Base-by-base conservation (phyloP, 768 basidiomycete species). In the Kwoniella europaea region DNA sequence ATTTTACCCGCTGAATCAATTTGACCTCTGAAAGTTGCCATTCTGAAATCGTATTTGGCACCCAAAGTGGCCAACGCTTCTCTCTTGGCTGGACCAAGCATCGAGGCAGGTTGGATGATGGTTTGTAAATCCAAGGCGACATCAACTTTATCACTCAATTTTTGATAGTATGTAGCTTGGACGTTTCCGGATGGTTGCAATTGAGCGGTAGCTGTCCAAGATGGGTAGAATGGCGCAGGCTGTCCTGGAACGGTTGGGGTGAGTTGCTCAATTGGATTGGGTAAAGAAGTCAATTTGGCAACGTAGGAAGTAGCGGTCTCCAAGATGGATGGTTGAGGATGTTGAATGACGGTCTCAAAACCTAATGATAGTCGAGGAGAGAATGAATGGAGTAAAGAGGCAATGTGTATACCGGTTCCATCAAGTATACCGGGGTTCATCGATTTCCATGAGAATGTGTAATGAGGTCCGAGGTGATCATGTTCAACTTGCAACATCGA, bases 81-180 rank as follows among this genome's bases (percentile, higher is more conserved):
- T 77, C 96, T 87, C 79, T 92, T 90, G 67, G 87, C 86, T 9
- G 91, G 91, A 62, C 81, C 81, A 74, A 79, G 75, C 67, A 84
- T 75, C 7, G 72, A 73, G 20, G 90, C 88, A 41, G 91, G 91
- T 62, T 81, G 79, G 59, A 82, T 75, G 66, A 94, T 86, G 52
- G 95, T 84, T 81, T 93, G 90, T 68, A 99, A 84, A 77, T 98
- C 96, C 42, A 94, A 93, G 42, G 93, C 96, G n/a, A 95, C 94
- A 72, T 98, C 97, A 13, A 99, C 91, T 85, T 96, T 94, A 68
- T 96, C 93, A 83, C 91, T 91, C 70, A 99, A 85, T 82, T 93
- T 94, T 74, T 98, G 94, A 92, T 93, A 97, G 84, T 98, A 99
- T 10, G 93, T 95, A 35, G 94, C 89, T 84, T 94, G 92, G 27